These are phyloP conservation scores for Crepidotus sp. DNA, from an alignment of 1,284 basidiomycete genomes.

Conservation along the genomic window DNA sequence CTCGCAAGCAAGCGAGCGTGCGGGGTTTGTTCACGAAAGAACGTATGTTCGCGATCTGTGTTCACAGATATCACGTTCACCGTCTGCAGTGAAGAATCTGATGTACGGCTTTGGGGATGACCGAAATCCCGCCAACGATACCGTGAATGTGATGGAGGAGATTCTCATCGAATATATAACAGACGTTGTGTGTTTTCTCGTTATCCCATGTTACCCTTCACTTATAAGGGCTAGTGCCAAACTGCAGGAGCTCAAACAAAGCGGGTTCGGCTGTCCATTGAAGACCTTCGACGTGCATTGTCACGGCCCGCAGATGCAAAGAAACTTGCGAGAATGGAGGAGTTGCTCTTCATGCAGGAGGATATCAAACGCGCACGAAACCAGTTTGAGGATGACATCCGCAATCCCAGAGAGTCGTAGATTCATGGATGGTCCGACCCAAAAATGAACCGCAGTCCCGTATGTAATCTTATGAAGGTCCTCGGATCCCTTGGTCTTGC, in stretches of 20 bases:
- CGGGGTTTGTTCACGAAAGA: conserved; percentile 74
- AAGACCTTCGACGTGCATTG: conserved; percentile 70
- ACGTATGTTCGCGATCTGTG: conserved; percentile 37
- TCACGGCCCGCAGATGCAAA: conserved; percentile 74
- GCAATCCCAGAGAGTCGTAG: conserved; percentile 28
- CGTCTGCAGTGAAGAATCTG: conserved; percentile 61
- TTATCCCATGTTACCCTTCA: neutral
- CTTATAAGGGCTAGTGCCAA: conserved; percentile 45
- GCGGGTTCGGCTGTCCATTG: conserved; percentile 67
- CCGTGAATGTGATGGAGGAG: conserved; percentile 89
- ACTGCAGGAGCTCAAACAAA: conserved; percentile 59
- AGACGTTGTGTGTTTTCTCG: conserved; percentile 59
- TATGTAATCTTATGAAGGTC: conserved; percentile 8
- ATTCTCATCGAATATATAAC: conserved; percentile 87
- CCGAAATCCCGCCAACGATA: conserved; percentile 77
- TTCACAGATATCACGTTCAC: conserved; percentile 13
- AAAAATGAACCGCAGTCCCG: neutral
- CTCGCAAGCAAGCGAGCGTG: conserved; percentile 53
- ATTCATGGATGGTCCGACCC: conserved; percentile 9
- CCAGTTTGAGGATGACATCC: conserved; percentile 58
- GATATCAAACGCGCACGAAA: conserved; percentile 84
- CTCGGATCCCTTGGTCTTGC: neutral
- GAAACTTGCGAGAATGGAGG: conserved; percentile 83
- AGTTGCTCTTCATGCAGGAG: conserved; percentile 84
- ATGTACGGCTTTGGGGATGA: conserved; percentile 98